Base-by-base conservation (phyloP, 371 early-diverging fungal genomes). In the Amoeboaphelidium protococcarum region DNA sequence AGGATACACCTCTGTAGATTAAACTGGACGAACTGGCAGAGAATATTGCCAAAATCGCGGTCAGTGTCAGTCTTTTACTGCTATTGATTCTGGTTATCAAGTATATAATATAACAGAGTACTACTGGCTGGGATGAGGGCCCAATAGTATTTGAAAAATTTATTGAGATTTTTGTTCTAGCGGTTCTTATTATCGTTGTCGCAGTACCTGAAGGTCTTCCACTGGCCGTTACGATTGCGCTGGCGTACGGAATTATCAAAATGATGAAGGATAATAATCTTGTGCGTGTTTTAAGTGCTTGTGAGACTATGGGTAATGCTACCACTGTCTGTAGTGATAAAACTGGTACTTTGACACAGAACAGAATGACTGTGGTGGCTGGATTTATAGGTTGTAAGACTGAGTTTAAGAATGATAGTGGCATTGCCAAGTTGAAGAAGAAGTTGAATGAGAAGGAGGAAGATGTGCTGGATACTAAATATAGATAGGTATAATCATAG, bases 181-280 rank as follows among this genome's bases (percentile, higher is more conserved):
- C 59, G 19, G 58, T 71, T 46, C 84, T 91, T 13, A 76, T 94
- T 46, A 77, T 91, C 40, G 95, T 88, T 12, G 90, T 91, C 23
- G 89, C 90, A 40, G 90, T 92, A 2, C 92, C 96, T n/a, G 96
- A 95, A 66, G 96, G 96, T 45, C 64, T 95, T 40, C 96, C 96
- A 0, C 80, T 95, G 72, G 91, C 92, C 13, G 92, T 92, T 24
- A 91, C 96, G 12, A 72, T 95, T 50, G 73, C 92, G 22, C 73
- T 95, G n/a, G 90, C 86, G 16, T 84, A 80, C 55, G 90, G 88
- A 16, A 50, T 51, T 31, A 22, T 24, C 10, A 50, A 50, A 43
- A 90, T 82, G 91, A 58, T 80, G 43, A 76, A 76, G 52, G 86
- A 90, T 54, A 83, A 80, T 52, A 89, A 87, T 62, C 64, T 95